Evolutionary conservation across 108 stramenopile species (phyloP), one percentile per base, ranked within the genome.

Genomic region (Parietichytrium sp.): DNA sequence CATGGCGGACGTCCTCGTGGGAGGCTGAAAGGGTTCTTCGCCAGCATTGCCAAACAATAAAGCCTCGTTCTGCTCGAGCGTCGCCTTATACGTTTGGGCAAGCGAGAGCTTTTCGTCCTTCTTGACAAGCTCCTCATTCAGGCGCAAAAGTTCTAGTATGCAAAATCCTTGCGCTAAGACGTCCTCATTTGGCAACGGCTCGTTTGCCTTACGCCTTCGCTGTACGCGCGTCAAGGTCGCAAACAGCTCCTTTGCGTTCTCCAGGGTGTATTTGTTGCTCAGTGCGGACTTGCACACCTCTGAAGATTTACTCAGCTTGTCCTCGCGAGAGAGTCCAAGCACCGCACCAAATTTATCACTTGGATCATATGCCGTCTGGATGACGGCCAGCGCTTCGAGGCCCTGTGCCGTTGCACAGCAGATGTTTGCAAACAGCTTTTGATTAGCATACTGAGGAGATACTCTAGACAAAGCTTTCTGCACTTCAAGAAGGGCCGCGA

Each of bases 231-330:
- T 33, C 33, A 72, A 42, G 38, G 61, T 72, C 12, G 61, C 0
- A 72, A 72, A 45, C 38, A 72, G 33, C 42, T 72, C 61, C 2
- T 72, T 72, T n/a, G n/a, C n/a, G n/a, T n/a, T n/a, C n/a, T n/a
- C n/a, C n/a, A n/a, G n/a, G 33, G 61, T 38, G 33, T 45, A 45
- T 10, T 72, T 45, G 42, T 45, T 42, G 10, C n/a, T 23, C 7
- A 7, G 10, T 18, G 20, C 33, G 15, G 36, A 42, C 1, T 6
- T 10, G 42, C 61, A 72, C 2, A 27, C 20, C 20, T 72, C 61
- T n/a, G 42, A 33, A 23, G 61, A 33, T 6, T 23, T n/a, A 36
- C 42, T 33, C 6, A 72, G 20, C 10, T 72, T 42, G 20, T 72
- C 61, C 16, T 72, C 61, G 12, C 38, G 29, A 10, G 10, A 45